Evolutionary conservation across 805 yeast genomes (phyloP).

Genomic region (Kazachstania kunashirensis): DNA sequence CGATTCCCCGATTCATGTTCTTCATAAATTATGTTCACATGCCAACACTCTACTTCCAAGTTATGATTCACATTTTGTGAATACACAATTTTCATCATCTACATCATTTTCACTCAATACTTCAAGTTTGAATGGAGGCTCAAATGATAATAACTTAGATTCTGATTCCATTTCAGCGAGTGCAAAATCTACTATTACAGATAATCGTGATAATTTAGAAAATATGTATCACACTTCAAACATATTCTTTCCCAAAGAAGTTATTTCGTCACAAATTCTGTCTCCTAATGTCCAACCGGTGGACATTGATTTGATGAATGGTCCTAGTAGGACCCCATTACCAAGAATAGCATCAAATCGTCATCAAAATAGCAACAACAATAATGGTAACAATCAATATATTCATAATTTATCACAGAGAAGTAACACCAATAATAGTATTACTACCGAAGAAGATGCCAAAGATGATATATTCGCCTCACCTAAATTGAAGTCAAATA

Average conservation of each 20-base stretch:
- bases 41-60: conserved; percentile 72
- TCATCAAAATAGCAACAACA: neutral
- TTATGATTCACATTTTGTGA: conserved; percentile 35
- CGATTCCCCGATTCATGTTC: conserved; percentile 84
- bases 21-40: conserved; percentile 70
- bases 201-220: neutral
- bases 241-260: conserved; percentile 33
- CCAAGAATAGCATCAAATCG: conserved; percentile 4
- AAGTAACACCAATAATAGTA: neutral
- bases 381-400: neutral
- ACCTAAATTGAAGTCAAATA: conserved; percentile 34
- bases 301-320: conserved; percentile 8
- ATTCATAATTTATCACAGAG: neutral
- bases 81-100: neutral
- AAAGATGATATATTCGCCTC: conserved; percentile 14
- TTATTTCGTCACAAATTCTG: conserved; percentile 37
- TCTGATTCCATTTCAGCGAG: neutral
- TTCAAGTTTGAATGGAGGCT: neutral
- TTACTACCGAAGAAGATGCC: neutral
- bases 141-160: neutral
- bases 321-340: conserved; percentile 6
- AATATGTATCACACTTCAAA: conserved; percentile 29
- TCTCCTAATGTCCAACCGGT: conserved; percentile 35
- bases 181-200: neutral
- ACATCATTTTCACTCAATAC: neutral